Percentiles rank a stretch among this genome's conserved stretches.
Conservation (phyloP, 108 stramenopile genomes). For the Fragilaria crotonensis region DNA sequence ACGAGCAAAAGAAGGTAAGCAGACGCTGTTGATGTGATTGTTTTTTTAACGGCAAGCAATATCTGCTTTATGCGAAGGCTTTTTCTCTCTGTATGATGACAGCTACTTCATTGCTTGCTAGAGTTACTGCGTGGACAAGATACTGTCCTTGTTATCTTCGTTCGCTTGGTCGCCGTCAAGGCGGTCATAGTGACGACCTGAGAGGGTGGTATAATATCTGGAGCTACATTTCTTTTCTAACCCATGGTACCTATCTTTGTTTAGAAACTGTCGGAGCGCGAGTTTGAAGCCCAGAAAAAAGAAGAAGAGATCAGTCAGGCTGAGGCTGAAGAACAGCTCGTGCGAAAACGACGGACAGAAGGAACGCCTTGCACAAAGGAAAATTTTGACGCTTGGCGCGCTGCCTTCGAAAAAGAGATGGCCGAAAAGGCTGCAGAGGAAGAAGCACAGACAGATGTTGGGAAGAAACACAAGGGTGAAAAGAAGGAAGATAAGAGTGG, state of each 20-base stretch:
- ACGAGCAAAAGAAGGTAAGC: slow-evolving; percentile 58
- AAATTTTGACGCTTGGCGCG: slow-evolving; percentile 63
- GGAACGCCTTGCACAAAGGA: slow-evolving; percentile 74
- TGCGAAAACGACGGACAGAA: slow-evolving; percentile 78
- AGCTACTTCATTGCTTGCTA: neutral
- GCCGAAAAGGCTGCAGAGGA: neutral
- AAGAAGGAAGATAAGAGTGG: slow-evolving; percentile 48
- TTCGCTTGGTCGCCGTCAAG: slow-evolving; percentile 55
- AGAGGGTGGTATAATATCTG: slow-evolving; percentile 71
- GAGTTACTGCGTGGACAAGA: slow-evolving; percentile 48
- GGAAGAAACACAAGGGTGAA: slow-evolving; percentile 23
- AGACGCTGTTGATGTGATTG: too few species aligned
- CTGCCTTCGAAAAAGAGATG: slow-evolving; percentile 67
- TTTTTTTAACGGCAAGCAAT: too few species aligned
- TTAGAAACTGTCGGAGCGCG: slow-evolving; percentile 51
- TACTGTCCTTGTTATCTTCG: slow-evolving; percentile 47
- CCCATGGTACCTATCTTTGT: neutral
- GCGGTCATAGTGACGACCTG: slow-evolving; percentile 35
- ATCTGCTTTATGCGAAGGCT: too few species aligned
- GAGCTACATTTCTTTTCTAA: slow-evolving; percentile 31
- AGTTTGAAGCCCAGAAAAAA: slow-evolving; percentile 78
- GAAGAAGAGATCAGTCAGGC: slow-evolving; percentile 66
- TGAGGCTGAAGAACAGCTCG: slow-evolving; percentile 72
- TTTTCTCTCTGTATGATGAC: too few species aligned
- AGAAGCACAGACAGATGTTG: slow-evolving; percentile 2